phyloP scores from a whole-genome alignment of 2,329 filamentous ascomycete genomes.

The Epicoccum nigrum region DNA sequence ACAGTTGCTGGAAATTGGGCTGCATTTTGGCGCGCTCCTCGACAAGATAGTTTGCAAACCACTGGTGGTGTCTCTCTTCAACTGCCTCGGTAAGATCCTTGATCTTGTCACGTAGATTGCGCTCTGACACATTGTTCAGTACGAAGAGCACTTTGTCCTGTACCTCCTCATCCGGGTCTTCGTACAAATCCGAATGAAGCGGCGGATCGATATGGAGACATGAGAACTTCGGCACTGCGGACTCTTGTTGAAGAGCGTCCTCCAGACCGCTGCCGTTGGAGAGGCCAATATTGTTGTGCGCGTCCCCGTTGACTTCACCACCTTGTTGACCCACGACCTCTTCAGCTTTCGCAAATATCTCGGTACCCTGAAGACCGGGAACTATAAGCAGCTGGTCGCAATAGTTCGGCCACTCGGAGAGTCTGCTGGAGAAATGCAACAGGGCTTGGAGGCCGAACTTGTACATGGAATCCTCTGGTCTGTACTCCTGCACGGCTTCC shows the following conservation, averaged over 20 bases:
- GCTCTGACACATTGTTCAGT: conserved; percentile 93
- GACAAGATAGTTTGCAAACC: conserved; percentile 95
- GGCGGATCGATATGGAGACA: conserved; percentile 79
- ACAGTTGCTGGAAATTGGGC: conserved; percentile 93
- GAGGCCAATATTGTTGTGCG: conserved; percentile 57
- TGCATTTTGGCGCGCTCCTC: conserved; percentile 97
- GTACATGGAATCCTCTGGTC: conserved; percentile 88
- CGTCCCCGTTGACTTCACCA: conserved; percentile 60
- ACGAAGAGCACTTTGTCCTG: conserved; percentile 96
- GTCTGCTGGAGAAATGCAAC: conserved; percentile 81
- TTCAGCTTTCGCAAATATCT: conserved; percentile 81
- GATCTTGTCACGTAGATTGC: conserved; percentile 84
- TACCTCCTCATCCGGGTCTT: conserved; percentile 81
- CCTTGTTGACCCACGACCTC: conserved; percentile 75
- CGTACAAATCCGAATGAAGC: conserved; percentile 67
- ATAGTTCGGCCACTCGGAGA: conserved; percentile 94
- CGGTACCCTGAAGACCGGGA: conserved; percentile 79
- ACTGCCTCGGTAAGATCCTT: conserved; percentile 79
- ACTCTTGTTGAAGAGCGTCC: conserved; percentile 64
- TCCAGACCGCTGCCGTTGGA: conserved; percentile 73
- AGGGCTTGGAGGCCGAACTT: conserved; percentile 96
- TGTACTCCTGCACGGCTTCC: conserved; percentile 89
- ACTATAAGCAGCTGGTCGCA: conserved; percentile 85
- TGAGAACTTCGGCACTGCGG: conserved; percentile 72
- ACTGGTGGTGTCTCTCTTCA: conserved; percentile 83